Evolutionary conservation across 495 filamentous ascomycete species (phyloP), one percentile per base, ranked within the genome.

Genomic region (Trichoderma reesei): DNA sequence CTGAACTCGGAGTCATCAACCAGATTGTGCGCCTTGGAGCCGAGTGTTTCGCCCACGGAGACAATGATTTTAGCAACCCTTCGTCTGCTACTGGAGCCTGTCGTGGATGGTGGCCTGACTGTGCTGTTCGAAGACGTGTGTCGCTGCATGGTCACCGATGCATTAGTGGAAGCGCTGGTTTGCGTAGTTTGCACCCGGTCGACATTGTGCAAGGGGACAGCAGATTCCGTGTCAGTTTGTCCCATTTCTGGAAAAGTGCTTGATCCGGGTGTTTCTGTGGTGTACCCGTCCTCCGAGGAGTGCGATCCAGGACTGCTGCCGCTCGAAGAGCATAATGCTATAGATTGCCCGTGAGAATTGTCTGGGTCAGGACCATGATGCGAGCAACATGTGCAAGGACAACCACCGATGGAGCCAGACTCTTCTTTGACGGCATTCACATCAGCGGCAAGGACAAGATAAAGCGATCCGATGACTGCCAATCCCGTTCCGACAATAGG

Each of bases 401-500:
- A 8, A 7, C 9, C n/a, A 6, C 4, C 44, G 20, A 18, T n/a
- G 9, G 44, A 18, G 20, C 20, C n/a, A 8, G 1, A 8, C n/a
- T 6, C 44, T 16, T 9, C 51, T 14, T 34, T 34, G 7, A 10
- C 20, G 9, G 20, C 31, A 4, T 56, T 26, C 18, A 56, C 14
- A 31, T 56, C 51, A 9, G 20, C 68, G 14, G 77, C 76, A 3
- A 82, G 64, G 5, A 81, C 64, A 61, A 85, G 63, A 65, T 83
- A 84, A 0, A 84, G 67, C 13, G 83, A 85, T 14, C 84, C 83
- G 14, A 82, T 46, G 0, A 74, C 75, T n/a, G 80, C 82, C 5
- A 87, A 72, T 1, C 66, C 77, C 4, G 82, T 81, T 56, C 80
- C 83, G 51, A 78, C 79, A 46, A 86, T 75, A 0, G 82, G 82